phyloP scores from a whole-genome alignment of 2,329 filamentous ascomycete species.

The Graphium sp. region DNA sequence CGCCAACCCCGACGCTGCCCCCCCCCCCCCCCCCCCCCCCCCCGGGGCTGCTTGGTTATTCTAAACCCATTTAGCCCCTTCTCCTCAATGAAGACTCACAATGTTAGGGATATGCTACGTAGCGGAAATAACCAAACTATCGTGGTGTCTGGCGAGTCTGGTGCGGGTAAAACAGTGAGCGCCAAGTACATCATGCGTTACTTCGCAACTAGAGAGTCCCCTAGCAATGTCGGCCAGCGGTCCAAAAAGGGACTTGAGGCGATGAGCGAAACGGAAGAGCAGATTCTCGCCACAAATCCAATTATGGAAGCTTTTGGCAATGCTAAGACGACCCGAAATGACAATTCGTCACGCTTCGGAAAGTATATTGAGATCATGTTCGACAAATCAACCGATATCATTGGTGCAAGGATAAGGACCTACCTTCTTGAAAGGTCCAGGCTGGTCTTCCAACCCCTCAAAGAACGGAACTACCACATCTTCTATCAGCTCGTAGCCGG shows the following conservation, averaged over 20 bases:
- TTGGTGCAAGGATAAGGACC: slow-evolving; percentile 91
- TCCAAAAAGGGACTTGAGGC: slow-evolving; percentile 57
- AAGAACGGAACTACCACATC: slow-evolving; percentile 97
- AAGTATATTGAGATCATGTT: slow-evolving; percentile 99
- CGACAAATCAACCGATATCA: slow-evolving; percentile 85
- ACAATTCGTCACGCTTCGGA: slow-evolving; percentile 96
- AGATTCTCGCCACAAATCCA: slow-evolving; percentile 93
- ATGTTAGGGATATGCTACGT: slow-evolving; percentile 79
- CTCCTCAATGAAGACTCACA: too few species aligned
- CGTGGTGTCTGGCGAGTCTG: slow-evolving; percentile 97
- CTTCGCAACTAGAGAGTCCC: slow-evolving; percentile 91
- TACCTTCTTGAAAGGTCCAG: slow-evolving; percentile 91
- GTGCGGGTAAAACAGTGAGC: slow-evolving; percentile 96
- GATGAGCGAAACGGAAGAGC: slow-evolving; percentile 97
- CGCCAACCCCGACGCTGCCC: too few species aligned
- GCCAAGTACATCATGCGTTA: slow-evolving; percentile 99
- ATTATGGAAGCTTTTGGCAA: slow-evolving; percentile 99
- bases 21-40: too few species aligned
- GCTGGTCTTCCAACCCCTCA: slow-evolving; percentile 90
- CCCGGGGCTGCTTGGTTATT: neutral
- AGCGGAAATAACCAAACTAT: slow-evolving; percentile 95
- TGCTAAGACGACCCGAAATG: slow-evolving; percentile 97
- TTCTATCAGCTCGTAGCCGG: slow-evolving; percentile 96
- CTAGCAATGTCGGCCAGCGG: slow-evolving; percentile 67
- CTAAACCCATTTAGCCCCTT: neutral